A percentile compares a stretch with the other conserved stretches of the same genome.
Evolutionary conservation across 2,329 filamentous ascomycete species (phyloP).

Genomic region (Ascochyta pisi): DNA sequence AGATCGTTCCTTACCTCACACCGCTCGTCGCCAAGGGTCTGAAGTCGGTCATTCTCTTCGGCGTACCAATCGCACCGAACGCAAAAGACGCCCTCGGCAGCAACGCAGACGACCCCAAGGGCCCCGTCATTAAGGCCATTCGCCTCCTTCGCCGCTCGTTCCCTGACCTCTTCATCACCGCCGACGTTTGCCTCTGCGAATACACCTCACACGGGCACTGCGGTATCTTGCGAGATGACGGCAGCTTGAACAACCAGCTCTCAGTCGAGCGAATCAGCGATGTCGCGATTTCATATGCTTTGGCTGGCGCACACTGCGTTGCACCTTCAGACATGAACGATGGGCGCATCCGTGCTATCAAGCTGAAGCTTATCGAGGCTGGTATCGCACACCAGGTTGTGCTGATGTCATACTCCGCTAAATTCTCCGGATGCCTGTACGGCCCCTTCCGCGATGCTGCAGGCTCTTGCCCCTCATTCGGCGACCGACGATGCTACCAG

Average conservation of each 20-base stretch:
- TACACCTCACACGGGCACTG: constrained; percentile 99
- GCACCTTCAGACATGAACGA: constrained; percentile 99
- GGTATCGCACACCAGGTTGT: constrained; percentile 90
- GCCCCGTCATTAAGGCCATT: constrained; percentile 88
- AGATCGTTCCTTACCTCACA: constrained; percentile 80
- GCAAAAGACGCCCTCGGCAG: constrained; percentile 92
- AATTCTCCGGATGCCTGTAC: constrained; percentile 96
- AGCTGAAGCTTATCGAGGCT: constrained; percentile 94
- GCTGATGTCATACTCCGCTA: constrained; percentile 97
- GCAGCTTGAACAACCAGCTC: constrained; percentile 87
- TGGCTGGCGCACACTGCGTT: constrained; percentile 93
- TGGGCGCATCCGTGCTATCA: constrained; percentile 94
- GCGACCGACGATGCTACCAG: constrained; percentile 96
- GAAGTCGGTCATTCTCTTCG: constrained; percentile 92
- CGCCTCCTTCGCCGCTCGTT: constrained; percentile 83
- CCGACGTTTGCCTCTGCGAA: constrained; percentile 96
- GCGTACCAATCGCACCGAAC: constrained; percentile 81
- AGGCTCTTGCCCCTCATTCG: constrained; percentile 87
- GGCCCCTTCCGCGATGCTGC: constrained; percentile 97
- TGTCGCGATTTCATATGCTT: constrained; percentile 97
- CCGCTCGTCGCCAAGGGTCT: constrained; percentile 90
- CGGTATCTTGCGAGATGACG: constrained; percentile 92
- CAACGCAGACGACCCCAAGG: constrained; percentile 88
- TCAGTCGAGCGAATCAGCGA: constrained; percentile 95
- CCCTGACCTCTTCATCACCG: constrained; percentile 87